Conservation (phyloP, 1,139 yeast genomes). For the Candida anutae region DNA sequence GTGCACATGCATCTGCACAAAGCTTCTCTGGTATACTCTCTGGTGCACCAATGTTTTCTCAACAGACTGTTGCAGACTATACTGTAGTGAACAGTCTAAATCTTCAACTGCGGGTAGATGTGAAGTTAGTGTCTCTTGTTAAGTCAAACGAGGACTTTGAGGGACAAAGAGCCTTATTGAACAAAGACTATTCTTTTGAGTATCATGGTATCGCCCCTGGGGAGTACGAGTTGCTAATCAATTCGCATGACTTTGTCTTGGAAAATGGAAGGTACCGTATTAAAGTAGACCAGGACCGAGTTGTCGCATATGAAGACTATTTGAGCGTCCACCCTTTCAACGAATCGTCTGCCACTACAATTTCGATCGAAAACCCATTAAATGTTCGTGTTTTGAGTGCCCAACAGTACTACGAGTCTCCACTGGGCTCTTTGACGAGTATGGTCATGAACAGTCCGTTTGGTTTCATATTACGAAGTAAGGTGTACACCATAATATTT, state of each 20-base stretch:
- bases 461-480: constrained; percentile 35
- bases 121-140: constrained; percentile 16
- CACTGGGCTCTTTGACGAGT: constrained; percentile 24
- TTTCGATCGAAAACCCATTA: constrained; percentile 16
- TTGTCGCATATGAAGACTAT: constrained; percentile 16
- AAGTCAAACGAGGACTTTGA: constrained; percentile 6
- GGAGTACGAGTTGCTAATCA: constrained; percentile 25
- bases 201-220: constrained; percentile 22
- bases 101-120: constrained; percentile 26
- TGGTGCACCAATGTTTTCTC: constrained; percentile 18
- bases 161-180: constrained; percentile 12
- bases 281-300: constrained; percentile 12
- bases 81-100: too few species aligned
- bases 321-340: constrained; percentile 11
- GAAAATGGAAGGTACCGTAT: constrained; percentile 19
- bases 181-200: constrained; percentile 18
- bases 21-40: constrained; percentile 11
- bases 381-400: constrained; percentile 13
- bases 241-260: constrained; percentile 32
- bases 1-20: constrained; percentile 1
- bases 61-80: too few species aligned
- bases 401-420: constrained; percentile 29
- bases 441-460: constrained; percentile 36
- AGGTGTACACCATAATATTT: constrained; percentile 28
- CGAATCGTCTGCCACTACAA: constrained; percentile 10